Base-by-base conservation (phyloP, 2,329 filamentous ascomycete genomes). In the Aspergillus cejpii region DNA sequence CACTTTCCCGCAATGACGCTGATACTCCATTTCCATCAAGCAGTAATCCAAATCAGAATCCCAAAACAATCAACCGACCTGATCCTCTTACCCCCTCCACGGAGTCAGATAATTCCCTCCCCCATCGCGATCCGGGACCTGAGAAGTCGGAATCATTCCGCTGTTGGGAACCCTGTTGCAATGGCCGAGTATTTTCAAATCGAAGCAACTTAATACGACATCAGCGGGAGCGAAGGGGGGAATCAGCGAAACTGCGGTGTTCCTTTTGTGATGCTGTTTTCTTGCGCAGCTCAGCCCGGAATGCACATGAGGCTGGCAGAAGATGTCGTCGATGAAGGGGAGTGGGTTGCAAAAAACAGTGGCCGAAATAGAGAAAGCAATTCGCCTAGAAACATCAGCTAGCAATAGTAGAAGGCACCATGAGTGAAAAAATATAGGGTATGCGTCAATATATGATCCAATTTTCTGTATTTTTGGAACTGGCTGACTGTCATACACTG, bases 211-310 rank as follows among this genome's bases (percentile, higher is more conserved):
- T 43, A 3, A 38, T 38, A 5, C 41, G 41, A n/a, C 41, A 43
- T 14, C 41, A 43, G 33, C 34, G 41, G 3, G 41, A 43, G 10
- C 41, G 41, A 38, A 37, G n/a, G 19, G 43, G 43, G 3, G 37
- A 40, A 29, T 40, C 28, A 1, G 43, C 37, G 14, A 45, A 45
- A 28, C 37, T 45, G 21, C 43, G 37, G 5, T 45, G 43, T 17
- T 45, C 43, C 12, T 45, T 45, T 24, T 45, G 43, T 15, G 43
- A 40, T 36, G 43, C 43, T n/a, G 43, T 45, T 6, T 45, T 45
- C 28, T 40, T 31, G 37, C 43, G 37, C 14, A 29, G 42, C 21
- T 31, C 37, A 3, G 43, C 43, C 17, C 20, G 37, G 23, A 31
- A 41, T 29, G 28, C 43, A n/a, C 43, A 45, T 23, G 43, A 45